Base-by-base conservation (phyloP, 805 yeast genomes). In the Pichia thaimueangensis region DNA sequence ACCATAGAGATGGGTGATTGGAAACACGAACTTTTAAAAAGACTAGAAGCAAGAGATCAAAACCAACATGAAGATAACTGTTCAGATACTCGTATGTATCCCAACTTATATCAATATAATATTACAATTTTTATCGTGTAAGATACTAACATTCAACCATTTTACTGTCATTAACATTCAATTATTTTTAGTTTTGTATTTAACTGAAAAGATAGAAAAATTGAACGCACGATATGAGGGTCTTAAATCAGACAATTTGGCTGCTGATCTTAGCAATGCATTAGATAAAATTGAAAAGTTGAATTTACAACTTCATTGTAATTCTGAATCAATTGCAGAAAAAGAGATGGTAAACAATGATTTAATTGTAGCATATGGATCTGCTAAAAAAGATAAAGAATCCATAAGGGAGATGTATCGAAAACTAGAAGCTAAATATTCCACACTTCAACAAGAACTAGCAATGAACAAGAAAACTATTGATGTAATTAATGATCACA, bases 401-500 rank as follows among this genome's bases (percentile, higher is more conserved):
- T 23, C 51, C 1, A 30, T 59, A 6, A 43, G 55, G n/a, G 60
- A 55, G 12, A 58, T 55, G 3, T 59, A 52, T 30, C 47, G 36
- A 16, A 51, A 45, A 22, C 32, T 57, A 7, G 57, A 53, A 16
- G 50, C 51, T 1, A 55, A 47, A 22, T 31, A 42, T 31, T 32
- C 12, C 4, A 43, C 55, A 17, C 30, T 56, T 12, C 53, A 55
- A 37, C 68, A 64, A 40, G 69, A 64, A 38, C 41, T 53, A n/a
- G 47, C 42, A n/a, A 36, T 58, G 43, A 74, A 70, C 53, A 67
- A 68, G 45, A 67, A 68, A 45, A 66, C 71, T 23, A 62, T 75
- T 25, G 78, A 73, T 40, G 52, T 71, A 7, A 60, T 72, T 25
- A 75, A 74, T 46, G 81, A 76, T 48, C 76, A 73, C 48, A 53